These are phyloP conservation scores for Yarrowia sp. DNA, from an alignment of 805 yeast species.

Conservation along the genomic window DNA sequence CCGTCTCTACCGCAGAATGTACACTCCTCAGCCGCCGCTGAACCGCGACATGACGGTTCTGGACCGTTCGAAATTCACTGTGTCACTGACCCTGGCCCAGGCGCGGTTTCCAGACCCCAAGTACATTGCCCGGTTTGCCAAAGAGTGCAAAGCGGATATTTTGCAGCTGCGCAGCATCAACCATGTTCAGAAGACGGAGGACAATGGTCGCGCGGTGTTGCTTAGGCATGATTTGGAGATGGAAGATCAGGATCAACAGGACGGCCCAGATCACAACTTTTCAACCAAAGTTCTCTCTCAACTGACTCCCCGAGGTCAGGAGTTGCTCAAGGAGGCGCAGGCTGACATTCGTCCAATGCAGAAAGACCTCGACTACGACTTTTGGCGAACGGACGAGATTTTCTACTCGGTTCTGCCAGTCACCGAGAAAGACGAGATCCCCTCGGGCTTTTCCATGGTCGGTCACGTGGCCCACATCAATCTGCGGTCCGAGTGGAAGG, in stretches of 20 bases:
- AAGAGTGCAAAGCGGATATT: slow-evolving; percentile 63
- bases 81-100: slow-evolving; percentile 65
- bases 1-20: slow-evolving; percentile 33
- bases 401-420: slow-evolving; percentile 79
- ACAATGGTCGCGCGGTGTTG: slow-evolving; percentile 59
- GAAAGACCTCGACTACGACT: slow-evolving; percentile 69
- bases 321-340: slow-evolving; percentile 57
- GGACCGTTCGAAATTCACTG: slow-evolving; percentile 69
- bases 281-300: slow-evolving; percentile 52
- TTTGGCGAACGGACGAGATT: slow-evolving; percentile 91
- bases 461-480: slow-evolving; percentile 97
- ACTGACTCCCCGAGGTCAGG: slow-evolving; percentile 50
- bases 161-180: slow-evolving; percentile 73
- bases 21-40: slow-evolving; percentile 62
- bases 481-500: slow-evolving; percentile 80
- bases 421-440: slow-evolving; percentile 70
- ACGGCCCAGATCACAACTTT: too few relatives aligned
- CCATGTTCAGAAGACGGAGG: slow-evolving; percentile 61
- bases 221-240: slow-evolving; percentile 60
- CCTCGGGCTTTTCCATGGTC: slow-evolving; percentile 88
- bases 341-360: slow-evolving; percentile 61
- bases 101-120: slow-evolving; percentile 75
- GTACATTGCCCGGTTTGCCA: slow-evolving; percentile 65
- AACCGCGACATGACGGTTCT: slow-evolving; percentile 68
- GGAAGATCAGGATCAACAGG: slow-evolving; percentile 42